Conservation (phyloP, 2,329 filamentous ascomycete genomes). For the Aspergillus intermedius region DNA sequence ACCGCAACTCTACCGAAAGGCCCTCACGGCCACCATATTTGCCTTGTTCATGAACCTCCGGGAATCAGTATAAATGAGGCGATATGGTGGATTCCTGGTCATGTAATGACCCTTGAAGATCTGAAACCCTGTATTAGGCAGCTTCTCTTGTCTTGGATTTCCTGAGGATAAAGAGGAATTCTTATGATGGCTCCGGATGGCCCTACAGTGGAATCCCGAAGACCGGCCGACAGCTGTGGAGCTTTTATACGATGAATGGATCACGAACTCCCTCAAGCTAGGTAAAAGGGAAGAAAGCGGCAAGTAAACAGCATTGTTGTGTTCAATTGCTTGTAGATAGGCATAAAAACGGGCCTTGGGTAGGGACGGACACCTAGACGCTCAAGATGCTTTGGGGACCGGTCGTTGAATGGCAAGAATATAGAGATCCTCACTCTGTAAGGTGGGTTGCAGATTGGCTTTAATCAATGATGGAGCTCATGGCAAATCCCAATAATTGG, state of each 20-base stretch:
- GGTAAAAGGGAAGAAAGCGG: background rate
- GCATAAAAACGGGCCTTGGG: too few species aligned
- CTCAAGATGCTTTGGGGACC: too few species aligned
- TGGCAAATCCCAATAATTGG: too few species aligned
- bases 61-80: slow-evolving; percentile 10
- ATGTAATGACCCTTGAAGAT: slow-evolving; percentile 4
- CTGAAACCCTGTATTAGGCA: slow-evolving; percentile 8
- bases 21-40: slow-evolving; percentile 12
- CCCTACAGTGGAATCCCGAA: slow-evolving; percentile 21
- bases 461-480: too few species aligned
- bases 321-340: too few species aligned
- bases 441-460: too few species aligned
- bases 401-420: too few species aligned
- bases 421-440: too few species aligned
- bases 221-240: slow-evolving; percentile 26
- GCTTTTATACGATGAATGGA: slow-evolving; percentile 34
- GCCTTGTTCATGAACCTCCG: slow-evolving; percentile 17
- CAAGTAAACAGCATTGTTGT: too few species aligned
- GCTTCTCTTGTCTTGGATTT: slow-evolving; percentile 7
- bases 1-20: slow-evolving; percentile 12
- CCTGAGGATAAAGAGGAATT: slow-evolving; percentile 11
- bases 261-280: slow-evolving; percentile 14
- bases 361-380: too few species aligned
- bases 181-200: slow-evolving; percentile 21
- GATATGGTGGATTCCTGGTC: background rate